Base-by-base conservation (phyloP, 2,329 filamentous ascomycete genomes). In the Claviceps lovelessii region DNA sequence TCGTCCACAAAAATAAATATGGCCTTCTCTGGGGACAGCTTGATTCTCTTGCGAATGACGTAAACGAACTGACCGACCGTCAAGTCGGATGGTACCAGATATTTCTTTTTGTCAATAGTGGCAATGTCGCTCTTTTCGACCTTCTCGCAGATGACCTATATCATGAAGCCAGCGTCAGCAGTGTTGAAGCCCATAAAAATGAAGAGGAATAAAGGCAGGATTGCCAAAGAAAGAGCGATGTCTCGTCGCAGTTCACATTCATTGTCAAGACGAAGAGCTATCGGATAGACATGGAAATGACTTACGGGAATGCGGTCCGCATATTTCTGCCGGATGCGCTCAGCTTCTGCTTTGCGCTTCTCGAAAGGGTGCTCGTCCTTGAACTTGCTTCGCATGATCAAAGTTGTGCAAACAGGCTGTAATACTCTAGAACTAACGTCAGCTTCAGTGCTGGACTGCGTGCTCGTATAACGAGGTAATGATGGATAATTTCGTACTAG, bases 1-100 rank as follows among this genome's bases (percentile, higher is more conserved):
- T 97, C 93, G 71, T 97, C 91, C 68, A 98, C 93, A 75, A 97
- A 98, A 80, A 98, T 97, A 81, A 98, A 98, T 77, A 98, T 98
- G 70, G 93, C 93, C 82, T 98, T 98, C 79, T 98, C 93, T 37
- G 93, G 93, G 54, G 90, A 95, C 63, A 98, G 82, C 88, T 98
- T 98, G 77, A 98, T 98, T 68, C 93, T 87, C 83, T 98, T 98
- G 72, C 93, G 90, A 75, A 98, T 98, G 61, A 98, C 93, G 74
- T 98, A 98, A 76, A 98, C 93, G 70, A 98, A 96, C 84, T 98
- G 93, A 66, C 93, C 93, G 60, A 98, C 93, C 59, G 93, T 98
- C 68, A 98, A 83, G 70, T 98, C 93, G 64, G 93, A 90, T 15
- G 93, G 93, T 33, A 98, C 93, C 51, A 98, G 82, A 69, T 98